Base-by-base conservation (phyloP, 2,329 filamentous ascomycete genomes). In the Botrytis byssoidea region DNA sequence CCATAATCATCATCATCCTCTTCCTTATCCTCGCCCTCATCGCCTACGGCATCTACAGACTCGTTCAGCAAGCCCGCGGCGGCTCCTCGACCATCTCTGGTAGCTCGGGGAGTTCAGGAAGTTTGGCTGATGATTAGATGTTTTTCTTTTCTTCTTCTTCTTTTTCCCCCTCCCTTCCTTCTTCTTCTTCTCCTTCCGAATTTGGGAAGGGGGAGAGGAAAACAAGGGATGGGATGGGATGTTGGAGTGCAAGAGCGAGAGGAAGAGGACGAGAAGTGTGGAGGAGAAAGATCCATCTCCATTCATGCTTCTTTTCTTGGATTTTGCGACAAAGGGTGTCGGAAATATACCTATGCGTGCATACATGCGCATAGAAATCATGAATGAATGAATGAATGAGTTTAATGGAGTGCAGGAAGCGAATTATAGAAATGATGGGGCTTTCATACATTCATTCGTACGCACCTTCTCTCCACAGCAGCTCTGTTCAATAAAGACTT, bases 1-100 rank as follows among this genome's bases (percentile, higher is more conserved):
- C 89, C 78, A 85, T 91, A 81, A 91, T 91, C 80, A 87, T 91
- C 82, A 91, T 91, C 81, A 81, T 91, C 73, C 86, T 91, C 77
- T 91, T 91, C 83, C 81, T 89, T 79, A 83, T 91, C 67, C 86
- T 91, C 66, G 88, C 88, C 71, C 83, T 84, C 74, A 88, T 91
- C 72, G 86, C 87, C 12, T 90, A 90, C 78, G 89, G 88, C 75
- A 91, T 91, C 81, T 91, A 88, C 83, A 85, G 86, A 74, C 83
- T 91, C 14, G 89, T 91, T 68, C 85, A 85, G 77, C 82, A 85
- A 42, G 88, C 86, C 32, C 73, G 80, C 14, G 72, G 76, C 10
- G 73, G 73, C 14, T 75, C 73, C 1, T 73, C 68, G n/a, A 73
- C 75, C 8, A 74, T 75, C 25, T 75, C 76, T 35, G 74, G 74